phyloP scores from a whole-genome alignment of 2,329 filamentous ascomycete genomes.

The Epichloe baconii region DNA sequence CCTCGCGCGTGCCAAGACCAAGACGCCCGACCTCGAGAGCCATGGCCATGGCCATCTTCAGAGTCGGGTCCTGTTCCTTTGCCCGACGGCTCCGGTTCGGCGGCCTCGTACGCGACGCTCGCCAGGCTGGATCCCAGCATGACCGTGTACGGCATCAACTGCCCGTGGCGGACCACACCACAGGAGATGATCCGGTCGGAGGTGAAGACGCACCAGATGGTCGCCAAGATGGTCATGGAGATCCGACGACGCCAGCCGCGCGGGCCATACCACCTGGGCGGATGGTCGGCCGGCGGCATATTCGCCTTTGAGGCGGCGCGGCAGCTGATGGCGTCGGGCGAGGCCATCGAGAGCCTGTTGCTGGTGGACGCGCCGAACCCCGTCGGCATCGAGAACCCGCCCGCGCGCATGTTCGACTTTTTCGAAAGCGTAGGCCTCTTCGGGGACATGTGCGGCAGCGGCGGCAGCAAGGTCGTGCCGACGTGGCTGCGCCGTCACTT shows the following conservation, averaged over 20 bases:
- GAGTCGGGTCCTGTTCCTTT: slow-evolving; percentile 12
- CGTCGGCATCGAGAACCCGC: slow-evolving; percentile 54
- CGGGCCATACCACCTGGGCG: slow-evolving; percentile 25
- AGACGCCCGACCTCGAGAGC: neutral
- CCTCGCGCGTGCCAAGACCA: neutral
- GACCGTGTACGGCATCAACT: slow-evolving; percentile 8
- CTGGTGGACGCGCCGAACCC: slow-evolving; percentile 56
- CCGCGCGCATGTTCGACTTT: slow-evolving; percentile 50
- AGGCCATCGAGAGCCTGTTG: slow-evolving; percentile 45
- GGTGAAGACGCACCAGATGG: neutral
- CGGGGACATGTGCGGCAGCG: slow-evolving; percentile 44
- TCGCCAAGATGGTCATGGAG: slow-evolving; percentile 1
- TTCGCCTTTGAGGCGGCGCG: slow-evolving; percentile 55
- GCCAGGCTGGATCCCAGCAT: neutral
- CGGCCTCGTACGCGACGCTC: slow-evolving; percentile 13
- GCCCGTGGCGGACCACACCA: slow-evolving; percentile 11
- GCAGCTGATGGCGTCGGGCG: slow-evolving; percentile 43
- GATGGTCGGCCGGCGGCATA: slow-evolving; percentile 68
- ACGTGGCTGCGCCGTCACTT: slow-evolving; percentile 67
- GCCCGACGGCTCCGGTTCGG: slow-evolving; percentile 19
- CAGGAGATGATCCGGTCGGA: neutral
- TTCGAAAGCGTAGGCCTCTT: slow-evolving; percentile 50
- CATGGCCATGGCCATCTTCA: no score
- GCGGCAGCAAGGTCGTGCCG: slow-evolving; percentile 43
- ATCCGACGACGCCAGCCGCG: slow-evolving; percentile 4